Evolutionary conservation across 2,329 filamentous ascomycete genomes (phyloP).

Genomic region (Arthrobotrys megalospora): DNA sequence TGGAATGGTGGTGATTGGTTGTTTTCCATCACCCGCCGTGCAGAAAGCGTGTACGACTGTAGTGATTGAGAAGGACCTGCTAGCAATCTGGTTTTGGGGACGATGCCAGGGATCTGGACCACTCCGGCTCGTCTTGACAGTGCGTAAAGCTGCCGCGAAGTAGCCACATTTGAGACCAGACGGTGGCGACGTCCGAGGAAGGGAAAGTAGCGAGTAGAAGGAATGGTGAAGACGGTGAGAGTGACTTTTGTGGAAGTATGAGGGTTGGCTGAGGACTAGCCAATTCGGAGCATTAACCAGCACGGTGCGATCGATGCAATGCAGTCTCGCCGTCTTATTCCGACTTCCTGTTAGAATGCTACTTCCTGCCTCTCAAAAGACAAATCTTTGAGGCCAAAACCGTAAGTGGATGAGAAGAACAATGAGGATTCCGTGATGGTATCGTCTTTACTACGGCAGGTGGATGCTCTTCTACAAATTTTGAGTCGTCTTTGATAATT

Average conservation of each 20-base stretch:
- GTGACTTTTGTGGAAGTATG: background rate
- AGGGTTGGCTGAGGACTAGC: background rate
- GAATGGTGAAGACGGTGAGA: constrained; percentile 47
- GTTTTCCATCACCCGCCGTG: constrained; percentile 60
- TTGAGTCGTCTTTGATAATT: constrained; percentile 31
- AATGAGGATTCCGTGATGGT: constrained; percentile 16
- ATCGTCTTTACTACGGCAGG: background rate
- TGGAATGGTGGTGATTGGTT: constrained; percentile 60
- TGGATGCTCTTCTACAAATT: constrained; percentile 18
- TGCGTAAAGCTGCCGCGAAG: constrained; percentile 34
- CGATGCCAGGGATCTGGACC: constrained; percentile 47
- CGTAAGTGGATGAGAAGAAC: background rate
- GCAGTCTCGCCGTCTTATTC: background rate
- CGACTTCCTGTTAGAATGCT: background rate
- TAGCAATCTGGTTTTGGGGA: constrained; percentile 39
- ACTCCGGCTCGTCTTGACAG: constrained; percentile 49
- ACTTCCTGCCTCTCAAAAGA: background rate
- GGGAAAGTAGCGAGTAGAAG: constrained; percentile 37
- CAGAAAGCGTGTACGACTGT: constrained; percentile 21
- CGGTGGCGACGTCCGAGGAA: constrained; percentile 58
- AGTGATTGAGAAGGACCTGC: constrained; percentile 26
- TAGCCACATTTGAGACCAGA: constrained; percentile 60
- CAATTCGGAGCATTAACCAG: constrained; percentile 4
- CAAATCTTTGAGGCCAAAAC: background rate
- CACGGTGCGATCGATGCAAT: background rate